Evolutionary conservation across 805 yeast species (phyloP), one percentile per base, ranked within the genome.

Genomic region (Cyberlindnera saturnus): DNA sequence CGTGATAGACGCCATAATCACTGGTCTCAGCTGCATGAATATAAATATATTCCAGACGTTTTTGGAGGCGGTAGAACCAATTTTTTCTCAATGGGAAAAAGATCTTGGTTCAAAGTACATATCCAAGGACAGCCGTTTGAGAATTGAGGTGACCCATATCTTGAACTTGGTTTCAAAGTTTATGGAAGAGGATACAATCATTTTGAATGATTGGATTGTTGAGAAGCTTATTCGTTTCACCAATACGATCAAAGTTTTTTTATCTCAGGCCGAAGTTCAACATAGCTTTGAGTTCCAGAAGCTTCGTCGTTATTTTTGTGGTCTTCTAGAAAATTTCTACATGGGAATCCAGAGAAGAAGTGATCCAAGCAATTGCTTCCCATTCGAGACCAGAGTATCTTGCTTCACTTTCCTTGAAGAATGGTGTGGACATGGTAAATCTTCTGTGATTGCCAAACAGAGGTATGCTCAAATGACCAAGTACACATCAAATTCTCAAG

Each of bases 361-460:
- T n/a, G 62, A 64, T 15, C 68, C 74, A 2, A 41, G 53, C 3
- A 66, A 70, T 33, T 81, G 90, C 78, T 67, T 90, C n/a, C 91
- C 95, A 1, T 89, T 90, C 60, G 88, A 82, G 50, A 91, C 89
- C 3, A 70, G 96, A 41, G 79, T 85, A 28, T 83, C 86, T 3
- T 85, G 95, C 48, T 90, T 88, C 65, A 77, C 81, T 37, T 83
- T 77, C 55, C 67, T 93, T 44, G 90, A 86, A 51, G 95, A 87
- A 59, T 93, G 99, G 99, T 89, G 96, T 61, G 96, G 95, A 0
- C 79, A 78, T 62, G 97, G 98, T 3, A 81, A 77, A 41, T 69
- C 79, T 19, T 72, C 77, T 8, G 57, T 69, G 1, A 56, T 81
- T 2, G 76, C 88, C 3, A 79, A 78, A 28, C 84, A 82, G 34